A percentile compares a stretch with the other conserved stretches of the same genome.
Conservation (phyloP, 805 yeast genomes). For the Candida cerambycidarum region DNA sequence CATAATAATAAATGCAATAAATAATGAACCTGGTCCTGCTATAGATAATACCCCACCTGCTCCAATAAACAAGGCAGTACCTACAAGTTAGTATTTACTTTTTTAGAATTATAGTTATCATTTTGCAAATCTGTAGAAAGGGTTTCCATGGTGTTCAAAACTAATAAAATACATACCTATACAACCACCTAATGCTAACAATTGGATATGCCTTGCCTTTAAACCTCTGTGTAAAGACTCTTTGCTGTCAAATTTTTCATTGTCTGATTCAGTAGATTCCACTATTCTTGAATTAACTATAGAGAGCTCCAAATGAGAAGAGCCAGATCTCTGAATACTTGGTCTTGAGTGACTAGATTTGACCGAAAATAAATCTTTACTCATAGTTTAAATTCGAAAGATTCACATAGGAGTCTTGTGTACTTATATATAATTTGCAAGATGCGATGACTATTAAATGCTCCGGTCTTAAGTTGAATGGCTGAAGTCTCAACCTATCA, state of each 20-base stretch:
- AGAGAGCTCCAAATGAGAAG: conserved; percentile 26
- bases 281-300: conserved; percentile 26
- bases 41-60: conserved; percentile 33
- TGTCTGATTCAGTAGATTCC: conserved; percentile 20
- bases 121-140: too few relatives aligned
- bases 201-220: conserved; percentile 54
- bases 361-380: conserved; percentile 10
- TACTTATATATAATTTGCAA: too few relatives aligned
- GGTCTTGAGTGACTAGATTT: conserved; percentile 21
- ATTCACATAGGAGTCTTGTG: too few relatives aligned
- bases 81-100: not conserved
- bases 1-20: conserved; percentile 33
- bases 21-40: conserved; percentile 38
- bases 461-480: too few relatives aligned
- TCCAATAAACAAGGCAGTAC: conserved; percentile 54
- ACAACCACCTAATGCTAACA: conserved; percentile 76
- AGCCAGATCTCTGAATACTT: conserved; percentile 23
- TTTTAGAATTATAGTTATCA: too few relatives aligned
- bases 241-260: conserved; percentile 1
- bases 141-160: not conserved
- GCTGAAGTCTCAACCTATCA: too few relatives aligned
- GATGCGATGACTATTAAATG: too few relatives aligned
- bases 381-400: too few relatives aligned
- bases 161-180: not conserved
- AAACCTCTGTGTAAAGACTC: conserved; percentile 34